Percentiles rank a stretch among this genome's conserved stretches.
Evolutionary conservation across 2,329 filamentous ascomycete genomes (phyloP).

Genomic region (Conoideocrella luteorostrata): DNA sequence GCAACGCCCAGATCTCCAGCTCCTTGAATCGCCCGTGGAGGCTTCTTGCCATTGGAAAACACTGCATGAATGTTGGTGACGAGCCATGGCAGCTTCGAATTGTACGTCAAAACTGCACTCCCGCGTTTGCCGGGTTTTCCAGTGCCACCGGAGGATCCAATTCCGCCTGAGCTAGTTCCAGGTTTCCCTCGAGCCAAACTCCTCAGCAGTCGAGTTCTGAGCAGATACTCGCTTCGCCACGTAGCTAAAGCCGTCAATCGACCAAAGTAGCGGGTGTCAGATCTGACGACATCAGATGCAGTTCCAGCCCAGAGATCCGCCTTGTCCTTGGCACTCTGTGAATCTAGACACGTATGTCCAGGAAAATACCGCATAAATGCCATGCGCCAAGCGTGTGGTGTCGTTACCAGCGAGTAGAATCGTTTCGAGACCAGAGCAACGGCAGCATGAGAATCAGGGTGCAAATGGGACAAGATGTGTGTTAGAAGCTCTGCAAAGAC

Average conservation of each 20-base stretch:
- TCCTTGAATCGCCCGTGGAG: conserved; percentile 76
- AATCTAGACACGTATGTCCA: conserved; percentile 46
- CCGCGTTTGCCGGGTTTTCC: conserved; percentile 55
- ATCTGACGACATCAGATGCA: conserved; percentile 50
- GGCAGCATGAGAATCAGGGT: conserved; percentile 73
- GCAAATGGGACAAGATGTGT: conserved; percentile 83
- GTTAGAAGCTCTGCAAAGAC: conserved; percentile 71
- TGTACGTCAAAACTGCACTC: conserved; percentile 75
- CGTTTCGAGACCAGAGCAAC: conserved; percentile 82
- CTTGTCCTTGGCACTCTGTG: conserved; percentile 27
- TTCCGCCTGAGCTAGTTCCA: conserved; percentile 44
- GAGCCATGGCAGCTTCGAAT: conserved; percentile 72
- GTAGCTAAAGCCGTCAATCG: conserved; percentile 79
- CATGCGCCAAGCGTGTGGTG: conserved; percentile 87
- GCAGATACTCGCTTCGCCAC: conserved; percentile 92
- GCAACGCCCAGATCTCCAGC: conserved; percentile 70
- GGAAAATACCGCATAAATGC: conserved; percentile 90
- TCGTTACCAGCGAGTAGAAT: conserved; percentile 81
- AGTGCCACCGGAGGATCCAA: conserved; percentile 45
- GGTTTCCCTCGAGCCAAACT: conserved; percentile 80
- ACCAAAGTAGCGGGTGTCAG: conserved; percentile 73
- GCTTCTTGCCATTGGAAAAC: conserved; percentile 66
- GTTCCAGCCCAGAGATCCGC: conserved; percentile 37
- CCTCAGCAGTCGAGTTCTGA: conserved; percentile 76
- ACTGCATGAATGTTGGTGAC: conserved; percentile 74